phyloP scores from a whole-genome alignment of 495 filamentous ascomycete genomes.

The Acidiella bohemica region DNA sequence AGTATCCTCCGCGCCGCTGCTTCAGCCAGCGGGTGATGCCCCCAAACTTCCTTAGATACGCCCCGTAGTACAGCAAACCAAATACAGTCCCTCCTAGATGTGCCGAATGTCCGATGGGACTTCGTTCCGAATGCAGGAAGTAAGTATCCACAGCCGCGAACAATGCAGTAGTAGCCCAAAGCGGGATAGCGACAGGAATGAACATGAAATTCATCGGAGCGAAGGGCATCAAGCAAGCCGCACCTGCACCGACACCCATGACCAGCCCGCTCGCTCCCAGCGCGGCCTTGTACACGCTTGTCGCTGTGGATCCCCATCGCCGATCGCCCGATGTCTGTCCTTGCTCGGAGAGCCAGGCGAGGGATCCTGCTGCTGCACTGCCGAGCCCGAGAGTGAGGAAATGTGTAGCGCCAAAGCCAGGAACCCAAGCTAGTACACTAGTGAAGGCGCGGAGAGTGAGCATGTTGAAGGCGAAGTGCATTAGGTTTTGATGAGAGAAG shows the following conservation, averaged over 20 bases:
- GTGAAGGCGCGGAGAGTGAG: neutral
- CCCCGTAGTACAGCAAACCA: slow-evolving; percentile 23
- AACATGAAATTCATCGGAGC: slow-evolving; percentile 14
- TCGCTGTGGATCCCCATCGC: neutral
- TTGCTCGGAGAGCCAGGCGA: neutral
- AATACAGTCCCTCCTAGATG: slow-evolving; percentile 27
- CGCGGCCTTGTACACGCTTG: neutral
- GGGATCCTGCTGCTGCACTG: neutral
- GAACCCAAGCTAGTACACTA: neutral
- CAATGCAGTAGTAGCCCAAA: slow-evolving; percentile 19
- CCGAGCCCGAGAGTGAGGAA: neutral
- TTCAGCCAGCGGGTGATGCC: slow-evolving; percentile 7
- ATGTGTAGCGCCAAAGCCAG: neutral
- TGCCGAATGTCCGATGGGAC: slow-evolving; percentile 22
- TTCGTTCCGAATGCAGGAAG: slow-evolving; percentile 14
- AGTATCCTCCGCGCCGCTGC: neutral
- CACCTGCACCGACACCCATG: slow-evolving; percentile 24
- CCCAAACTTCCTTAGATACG: slow-evolving; percentile 15
- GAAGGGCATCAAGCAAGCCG: slow-evolving; percentile 15
- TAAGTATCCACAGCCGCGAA: slow-evolving; percentile 24
- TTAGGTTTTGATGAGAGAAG: neutral
- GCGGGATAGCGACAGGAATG: slow-evolving; percentile 23
- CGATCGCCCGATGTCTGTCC: neutral
- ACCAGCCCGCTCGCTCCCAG: slow-evolving; percentile 26
- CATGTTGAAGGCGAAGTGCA: neutral